A percentile compares a stretch with the other conserved stretches of the same genome.
These are phyloP conservation scores for Kodamaea kakaduensis DNA, from an alignment of 805 yeast genomes.

Conservation along the genomic window DNA sequence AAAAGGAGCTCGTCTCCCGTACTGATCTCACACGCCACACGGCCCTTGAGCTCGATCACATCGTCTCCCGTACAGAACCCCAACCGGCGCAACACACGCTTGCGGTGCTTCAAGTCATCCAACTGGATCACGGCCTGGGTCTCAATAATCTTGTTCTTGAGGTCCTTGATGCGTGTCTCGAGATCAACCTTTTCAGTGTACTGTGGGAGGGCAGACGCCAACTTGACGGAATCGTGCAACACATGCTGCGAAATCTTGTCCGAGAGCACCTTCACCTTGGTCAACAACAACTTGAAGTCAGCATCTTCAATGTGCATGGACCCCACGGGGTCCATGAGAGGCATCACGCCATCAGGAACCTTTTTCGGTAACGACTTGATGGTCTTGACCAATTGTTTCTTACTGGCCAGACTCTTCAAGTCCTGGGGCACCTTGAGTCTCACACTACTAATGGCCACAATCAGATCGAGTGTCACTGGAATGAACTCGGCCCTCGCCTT, in stretches of 20 bases:
- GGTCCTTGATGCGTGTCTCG: slow-evolving; percentile 51
- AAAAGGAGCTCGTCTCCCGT: slow-evolving; percentile 83
- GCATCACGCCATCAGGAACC: slow-evolving; percentile 79
- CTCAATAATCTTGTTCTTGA: slow-evolving; percentile 65
- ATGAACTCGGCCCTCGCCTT: slow-evolving; percentile 69
- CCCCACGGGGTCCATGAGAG: slow-evolving; percentile 84
- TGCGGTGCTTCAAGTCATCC: slow-evolving; percentile 90
- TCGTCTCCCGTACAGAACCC: slow-evolving; percentile 86
- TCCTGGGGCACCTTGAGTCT: slow-evolving; percentile 80
- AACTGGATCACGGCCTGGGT: slow-evolving; percentile 91
- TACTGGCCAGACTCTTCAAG: slow-evolving; percentile 52
- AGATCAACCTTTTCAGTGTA: slow-evolving; percentile 64
- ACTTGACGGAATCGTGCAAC: slow-evolving; percentile 54
- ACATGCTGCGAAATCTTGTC: slow-evolving; percentile 69
- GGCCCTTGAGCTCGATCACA: slow-evolving; percentile 91
- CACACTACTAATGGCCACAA: slow-evolving; percentile 70
- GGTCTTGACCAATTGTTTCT: slow-evolving; percentile 63
- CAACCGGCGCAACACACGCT: slow-evolving; percentile 85
- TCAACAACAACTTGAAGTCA: slow-evolving; percentile 65
- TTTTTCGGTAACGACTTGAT: slow-evolving; percentile 76
- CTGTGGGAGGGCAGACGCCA: slow-evolving; percentile 58
- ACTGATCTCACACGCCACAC: slow-evolving; percentile 95
- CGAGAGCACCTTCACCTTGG: slow-evolving; percentile 81
- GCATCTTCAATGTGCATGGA: slow-evolving; percentile 89
- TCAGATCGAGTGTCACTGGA: slow-evolving; percentile 79